Conservation (phyloP, 768 basidiomycete genomes). For the Leccinum subgranulosum region DNA sequence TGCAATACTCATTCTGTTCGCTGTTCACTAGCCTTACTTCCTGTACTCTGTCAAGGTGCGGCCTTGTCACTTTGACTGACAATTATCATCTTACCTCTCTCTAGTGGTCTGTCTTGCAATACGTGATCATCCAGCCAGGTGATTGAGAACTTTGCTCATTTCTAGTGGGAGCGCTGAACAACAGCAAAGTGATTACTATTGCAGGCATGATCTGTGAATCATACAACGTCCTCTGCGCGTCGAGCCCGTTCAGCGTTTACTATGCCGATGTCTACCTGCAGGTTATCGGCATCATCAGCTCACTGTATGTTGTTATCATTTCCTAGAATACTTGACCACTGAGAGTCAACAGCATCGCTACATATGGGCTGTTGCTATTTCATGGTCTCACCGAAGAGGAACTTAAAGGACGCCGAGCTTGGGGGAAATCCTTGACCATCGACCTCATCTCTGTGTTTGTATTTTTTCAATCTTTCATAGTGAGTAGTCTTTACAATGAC, state of each 20-base stretch:
- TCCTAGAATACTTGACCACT: not conserved
- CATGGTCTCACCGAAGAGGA: slow-evolving; percentile 81
- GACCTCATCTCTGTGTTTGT: slow-evolving; percentile 61
- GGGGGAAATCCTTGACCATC: slow-evolving; percentile 84
- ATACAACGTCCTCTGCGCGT: slow-evolving; percentile 65
- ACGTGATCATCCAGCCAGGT: slow-evolving; percentile 69
- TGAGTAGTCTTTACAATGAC: slow-evolving; percentile 32
- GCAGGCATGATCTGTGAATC: slow-evolving; percentile 77
- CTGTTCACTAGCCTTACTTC: slow-evolving; percentile 62
- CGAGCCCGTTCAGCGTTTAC: slow-evolving; percentile 52
- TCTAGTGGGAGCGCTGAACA: slow-evolving; percentile 2
- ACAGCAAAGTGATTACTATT: slow-evolving; percentile 42
- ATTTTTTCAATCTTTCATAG: slow-evolving; percentile 81
- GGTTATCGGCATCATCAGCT: slow-evolving; percentile 74
- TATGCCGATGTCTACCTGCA: slow-evolving; percentile 72
- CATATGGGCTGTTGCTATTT: slow-evolving; percentile 83
- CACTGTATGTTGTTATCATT: slow-evolving; percentile 48
- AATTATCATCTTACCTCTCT: not conserved
- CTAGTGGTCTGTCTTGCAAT: slow-evolving; percentile 88
- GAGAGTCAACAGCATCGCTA: slow-evolving; percentile 53
- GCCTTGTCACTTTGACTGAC: not conserved
- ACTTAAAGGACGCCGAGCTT: slow-evolving; percentile 65
- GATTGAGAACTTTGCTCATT: not conserved
- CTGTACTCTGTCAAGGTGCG: slow-evolving; percentile 82
- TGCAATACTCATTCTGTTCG: slow-evolving; percentile 4